Conservation (phyloP, 805 yeast species). For the Saturnispora saitoi region DNA sequence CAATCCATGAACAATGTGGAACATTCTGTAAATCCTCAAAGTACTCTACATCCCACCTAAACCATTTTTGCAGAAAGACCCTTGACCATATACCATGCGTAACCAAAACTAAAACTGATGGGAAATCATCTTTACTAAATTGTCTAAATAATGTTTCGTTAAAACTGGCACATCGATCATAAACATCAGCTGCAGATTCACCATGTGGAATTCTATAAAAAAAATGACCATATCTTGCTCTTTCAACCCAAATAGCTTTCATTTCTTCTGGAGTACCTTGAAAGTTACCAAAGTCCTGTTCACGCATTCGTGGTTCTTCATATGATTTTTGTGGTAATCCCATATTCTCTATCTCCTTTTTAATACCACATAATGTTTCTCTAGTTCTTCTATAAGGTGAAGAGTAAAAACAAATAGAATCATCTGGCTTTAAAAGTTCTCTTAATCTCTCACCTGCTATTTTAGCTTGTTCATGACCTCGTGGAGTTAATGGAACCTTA, state of each 20-base stretch:
- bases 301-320: constrained; percentile 89
- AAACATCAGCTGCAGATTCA: constrained; percentile 94
- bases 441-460: constrained; percentile 48
- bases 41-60: constrained; percentile 83
- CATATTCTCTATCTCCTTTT: constrained; percentile 40
- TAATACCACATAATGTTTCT: constrained; percentile 68
- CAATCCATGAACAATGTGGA: constrained; percentile 75
- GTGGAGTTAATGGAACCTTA: constrained; percentile 58
- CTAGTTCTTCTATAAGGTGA: constrained; percentile 83
- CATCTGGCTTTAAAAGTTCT: constrained; percentile 32
- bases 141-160: constrained; percentile 81
- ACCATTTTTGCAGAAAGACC: constrained; percentile 92
- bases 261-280: constrained; percentile 70
- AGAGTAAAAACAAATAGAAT: constrained; percentile 65
- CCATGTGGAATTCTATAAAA: constrained; percentile 90
- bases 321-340: constrained; percentile 45
- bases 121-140: constrained; percentile 59
- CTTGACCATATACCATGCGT: constrained; percentile 94
- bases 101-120: constrained; percentile 75
- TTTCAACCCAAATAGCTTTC: constrained; percentile 73
- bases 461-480: constrained; percentile 59
- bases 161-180: constrained; percentile 83
- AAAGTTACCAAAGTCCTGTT: constrained; percentile 92
- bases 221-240: constrained; percentile 82
- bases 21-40: constrained; percentile 78